phyloP scores from a whole-genome alignment of 1,284 basidiomycete species.

The Kalmanozyma brasiliensis region DNA sequence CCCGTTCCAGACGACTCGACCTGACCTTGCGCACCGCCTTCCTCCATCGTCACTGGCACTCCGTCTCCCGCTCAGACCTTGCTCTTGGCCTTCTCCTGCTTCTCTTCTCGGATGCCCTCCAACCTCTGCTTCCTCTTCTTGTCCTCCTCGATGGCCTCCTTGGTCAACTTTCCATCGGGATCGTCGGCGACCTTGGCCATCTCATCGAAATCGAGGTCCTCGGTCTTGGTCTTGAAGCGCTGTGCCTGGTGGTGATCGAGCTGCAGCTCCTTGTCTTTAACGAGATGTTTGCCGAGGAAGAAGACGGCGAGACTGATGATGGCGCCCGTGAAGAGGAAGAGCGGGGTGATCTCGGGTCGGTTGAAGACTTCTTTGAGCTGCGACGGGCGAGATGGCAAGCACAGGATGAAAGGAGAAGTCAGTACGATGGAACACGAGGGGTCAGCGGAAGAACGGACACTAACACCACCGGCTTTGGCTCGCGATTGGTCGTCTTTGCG shows the following conservation, averaged over 20 bases:
- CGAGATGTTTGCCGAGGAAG: slow-evolving; percentile 31
- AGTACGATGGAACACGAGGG: too few species aligned
- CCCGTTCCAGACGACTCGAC: too few species aligned
- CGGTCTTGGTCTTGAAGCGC: slow-evolving; percentile 26
- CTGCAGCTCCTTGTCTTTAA: slow-evolving; percentile 39
- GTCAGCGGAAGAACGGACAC: slow-evolving; percentile 1
- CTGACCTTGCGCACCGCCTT: too few species aligned
- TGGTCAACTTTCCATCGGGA: slow-evolving; percentile 41
- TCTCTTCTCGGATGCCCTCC: slow-evolving; percentile 22
- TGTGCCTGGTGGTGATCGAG: slow-evolving; percentile 28
- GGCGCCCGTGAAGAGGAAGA: slow-evolving; percentile 45
- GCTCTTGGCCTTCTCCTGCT: slow-evolving; percentile 28
- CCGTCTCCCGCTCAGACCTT: slow-evolving; percentile 8
- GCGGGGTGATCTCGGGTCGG: slow-evolving; percentile 47
- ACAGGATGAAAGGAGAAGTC: neutral
- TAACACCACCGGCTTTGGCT: slow-evolving; percentile 25
- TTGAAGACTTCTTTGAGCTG: slow-evolving; percentile 35
- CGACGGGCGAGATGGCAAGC: too few species aligned
- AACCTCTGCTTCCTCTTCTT: slow-evolving; percentile 14
- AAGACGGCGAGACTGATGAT: slow-evolving; percentile 45
- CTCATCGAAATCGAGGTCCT: slow-evolving; percentile 33
- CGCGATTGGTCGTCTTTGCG: slow-evolving; percentile 21
- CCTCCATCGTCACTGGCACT: too few species aligned
- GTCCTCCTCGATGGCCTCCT: slow-evolving; percentile 31
- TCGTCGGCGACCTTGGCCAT: slow-evolving; percentile 40